Conservation (phyloP, 2,329 filamentous ascomycete species). For the Metarhizium album region DNA sequence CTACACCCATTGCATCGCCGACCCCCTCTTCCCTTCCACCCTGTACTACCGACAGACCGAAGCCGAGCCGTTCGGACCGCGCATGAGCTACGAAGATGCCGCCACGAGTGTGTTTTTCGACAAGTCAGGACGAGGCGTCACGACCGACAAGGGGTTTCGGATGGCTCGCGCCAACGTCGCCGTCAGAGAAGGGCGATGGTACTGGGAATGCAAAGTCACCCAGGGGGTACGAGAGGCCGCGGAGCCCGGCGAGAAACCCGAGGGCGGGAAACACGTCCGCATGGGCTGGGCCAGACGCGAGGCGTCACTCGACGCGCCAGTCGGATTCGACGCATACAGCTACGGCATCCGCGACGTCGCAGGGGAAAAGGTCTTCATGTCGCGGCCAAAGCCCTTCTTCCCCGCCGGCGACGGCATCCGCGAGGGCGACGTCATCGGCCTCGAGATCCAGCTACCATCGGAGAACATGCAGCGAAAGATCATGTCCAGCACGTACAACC, state of each 20-base stretch:
- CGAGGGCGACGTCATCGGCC: slow-evolving; percentile 87
- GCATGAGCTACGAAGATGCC: slow-evolving; percentile 87
- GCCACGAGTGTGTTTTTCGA: slow-evolving; percentile 79
- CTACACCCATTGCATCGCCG: slow-evolving; percentile 84
- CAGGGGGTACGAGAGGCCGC: slow-evolving; percentile 49
- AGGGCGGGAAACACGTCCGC: slow-evolving; percentile 56
- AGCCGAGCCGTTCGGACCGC: slow-evolving; percentile 68
- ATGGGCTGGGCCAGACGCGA: slow-evolving; percentile 80
- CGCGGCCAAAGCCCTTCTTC: slow-evolving; percentile 84
- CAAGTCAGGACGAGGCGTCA: slow-evolving; percentile 63
- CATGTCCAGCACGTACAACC: slow-evolving; percentile 78
- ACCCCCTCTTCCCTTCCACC: slow-evolving; percentile 74
- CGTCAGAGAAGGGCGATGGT: slow-evolving; percentile 79
- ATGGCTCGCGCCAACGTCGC: slow-evolving; percentile 86
- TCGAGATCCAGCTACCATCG: slow-evolving; percentile 85
- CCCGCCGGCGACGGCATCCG: slow-evolving; percentile 65
- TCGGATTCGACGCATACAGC: slow-evolving; percentile 84
- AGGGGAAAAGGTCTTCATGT: slow-evolving; percentile 89
- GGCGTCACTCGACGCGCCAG: slow-evolving; percentile 70
- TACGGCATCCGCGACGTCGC: slow-evolving; percentile 85
- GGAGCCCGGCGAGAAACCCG: slow-evolving; percentile 31
- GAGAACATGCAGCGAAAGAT: slow-evolving; percentile 80
- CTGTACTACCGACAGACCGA: slow-evolving; percentile 88
- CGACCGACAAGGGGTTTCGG: slow-evolving; percentile 85
- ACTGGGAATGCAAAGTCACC: slow-evolving; percentile 87